A percentile compares a stretch with the other conserved stretches of the same genome.
Conservation (phyloP, 345 rosid genomes). For the Tarenaya hassleriana region DNA sequence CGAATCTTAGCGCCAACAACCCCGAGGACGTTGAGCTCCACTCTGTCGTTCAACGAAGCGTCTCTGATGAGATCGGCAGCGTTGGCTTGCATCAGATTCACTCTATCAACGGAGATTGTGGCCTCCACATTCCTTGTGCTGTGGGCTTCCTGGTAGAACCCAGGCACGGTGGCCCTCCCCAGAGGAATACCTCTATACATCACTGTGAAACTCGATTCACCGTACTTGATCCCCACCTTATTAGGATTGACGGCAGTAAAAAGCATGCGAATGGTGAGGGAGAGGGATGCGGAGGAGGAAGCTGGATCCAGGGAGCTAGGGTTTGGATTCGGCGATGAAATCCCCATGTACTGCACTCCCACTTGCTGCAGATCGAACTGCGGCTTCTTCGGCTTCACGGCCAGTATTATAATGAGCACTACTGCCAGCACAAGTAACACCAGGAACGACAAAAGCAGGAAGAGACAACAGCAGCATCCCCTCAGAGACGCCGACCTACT, state of each 20-base stretch:
- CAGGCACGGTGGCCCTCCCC: conserved; percentile 84
- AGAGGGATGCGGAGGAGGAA: conserved; percentile 48
- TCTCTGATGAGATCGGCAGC: conserved; percentile 72
- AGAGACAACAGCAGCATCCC: conserved; percentile 97
- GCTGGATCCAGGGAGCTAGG: conserved; percentile 39
- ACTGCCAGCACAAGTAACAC: conserved; percentile 66
- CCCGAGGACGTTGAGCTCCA: conserved; percentile 74
- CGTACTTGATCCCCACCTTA: conserved; percentile 94
- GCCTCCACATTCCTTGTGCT: conserved; percentile 70
- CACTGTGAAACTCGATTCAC: conserved; percentile 88
- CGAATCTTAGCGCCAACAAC: conserved; percentile 96
- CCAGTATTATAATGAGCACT: conserved; percentile 67
- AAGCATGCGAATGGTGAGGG: conserved; percentile 64
- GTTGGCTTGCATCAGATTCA: conserved; percentile 71
- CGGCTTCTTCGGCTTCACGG: conserved; percentile 94
- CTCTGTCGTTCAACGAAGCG: conserved; percentile 80
- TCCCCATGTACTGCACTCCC: conserved; percentile 86
- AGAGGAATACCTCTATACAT: conserved; percentile 90
- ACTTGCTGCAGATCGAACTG: conserved; percentile 99
- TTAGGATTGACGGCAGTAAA: conserved; percentile 92
- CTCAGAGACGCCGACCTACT: conserved; percentile 65
- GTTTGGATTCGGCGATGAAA: conserved; percentile 36
- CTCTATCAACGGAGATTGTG: conserved; percentile 71
- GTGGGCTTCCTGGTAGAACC: conserved; percentile 86
- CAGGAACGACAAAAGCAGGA: conserved; percentile 79